phyloP scores from a whole-genome alignment of 805 yeast species.

The Kuraishia hungarica region DNA sequence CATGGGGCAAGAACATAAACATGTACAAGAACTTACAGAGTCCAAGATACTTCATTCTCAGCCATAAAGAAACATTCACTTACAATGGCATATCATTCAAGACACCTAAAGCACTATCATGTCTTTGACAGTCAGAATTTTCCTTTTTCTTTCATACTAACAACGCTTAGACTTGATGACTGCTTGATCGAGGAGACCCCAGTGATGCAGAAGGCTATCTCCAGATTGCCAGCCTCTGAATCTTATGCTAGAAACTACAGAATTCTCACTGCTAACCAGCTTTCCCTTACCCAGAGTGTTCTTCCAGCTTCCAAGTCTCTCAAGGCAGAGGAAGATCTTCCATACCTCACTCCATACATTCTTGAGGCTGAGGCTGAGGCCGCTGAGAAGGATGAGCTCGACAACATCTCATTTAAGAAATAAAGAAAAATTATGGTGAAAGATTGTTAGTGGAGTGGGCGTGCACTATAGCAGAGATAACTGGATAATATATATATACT shows the following conservation, averaged over 20 bases:
- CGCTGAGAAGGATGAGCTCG: conserved; percentile 80
- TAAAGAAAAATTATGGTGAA: background rate
- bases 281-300: conserved; percentile 72
- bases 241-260: conserved; percentile 89
- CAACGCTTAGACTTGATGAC: conserved; percentile 60
- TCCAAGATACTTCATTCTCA: too few relatives aligned
- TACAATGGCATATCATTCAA: too few relatives aligned
- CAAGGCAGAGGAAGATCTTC: conserved; percentile 70
- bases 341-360: conserved; percentile 80
- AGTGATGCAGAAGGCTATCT: conserved; percentile 75
- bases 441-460: background rate
- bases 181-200: conserved; percentile 83
- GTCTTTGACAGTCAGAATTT: too few relatives aligned
- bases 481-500: background rate
- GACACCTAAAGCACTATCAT: too few relatives aligned
- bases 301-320: conserved; percentile 75
- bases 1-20: too few relatives aligned
- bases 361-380: conserved; percentile 93
- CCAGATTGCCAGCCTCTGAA: conserved; percentile 79
- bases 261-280: conserved; percentile 87
- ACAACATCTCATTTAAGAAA: conserved; percentile 48
- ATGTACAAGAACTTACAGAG: too few relatives aligned
- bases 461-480: background rate
- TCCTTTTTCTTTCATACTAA: conserved; percentile 2
- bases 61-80: too few relatives aligned